Percentiles rank a stretch among this genome's conserved stretches.
Evolutionary conservation across 1,284 basidiomycete species (phyloP).

Genomic region (Boletus semigastroideus): DNA sequence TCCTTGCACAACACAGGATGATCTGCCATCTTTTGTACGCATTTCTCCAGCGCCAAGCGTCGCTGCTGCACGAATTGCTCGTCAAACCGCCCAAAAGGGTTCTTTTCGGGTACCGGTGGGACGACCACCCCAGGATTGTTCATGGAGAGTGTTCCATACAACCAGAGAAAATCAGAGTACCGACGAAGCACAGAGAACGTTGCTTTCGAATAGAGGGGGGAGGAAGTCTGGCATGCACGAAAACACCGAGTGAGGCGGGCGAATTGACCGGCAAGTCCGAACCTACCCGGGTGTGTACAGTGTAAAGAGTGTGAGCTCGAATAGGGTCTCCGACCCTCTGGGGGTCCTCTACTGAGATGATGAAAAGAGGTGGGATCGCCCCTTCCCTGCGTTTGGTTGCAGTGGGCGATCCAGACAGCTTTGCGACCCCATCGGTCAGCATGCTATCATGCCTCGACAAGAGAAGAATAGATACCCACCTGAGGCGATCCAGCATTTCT

Average conservation of each 20-base stretch:
- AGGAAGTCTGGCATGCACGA: slow-evolving; percentile 62
- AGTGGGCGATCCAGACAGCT: slow-evolving; percentile 21
- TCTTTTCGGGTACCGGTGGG: slow-evolving; percentile 96
- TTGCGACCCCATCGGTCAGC: slow-evolving; percentile 5
- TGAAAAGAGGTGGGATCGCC: slow-evolving; percentile 59
- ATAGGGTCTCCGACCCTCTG: slow-evolving; percentile 93
- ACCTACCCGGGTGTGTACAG: slow-evolving; percentile 81
- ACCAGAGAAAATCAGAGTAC: slow-evolving; percentile 97
- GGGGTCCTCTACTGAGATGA: slow-evolving; percentile 88
- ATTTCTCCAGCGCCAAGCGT: slow-evolving; percentile 82
- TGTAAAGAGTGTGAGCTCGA: slow-evolving; percentile 91
- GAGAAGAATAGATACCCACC: slow-evolving; percentile 11
- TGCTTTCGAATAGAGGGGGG: slow-evolving; percentile 76
- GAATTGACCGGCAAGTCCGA: neutral
- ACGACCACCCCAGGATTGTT: slow-evolving; percentile 99
- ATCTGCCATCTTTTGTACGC: slow-evolving; percentile 83
- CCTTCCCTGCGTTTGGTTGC: slow-evolving; percentile 38
- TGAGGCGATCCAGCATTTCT: slow-evolving; percentile 32
- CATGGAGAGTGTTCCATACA: slow-evolving; percentile 84
- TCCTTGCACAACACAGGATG: slow-evolving; percentile 88
- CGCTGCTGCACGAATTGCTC: slow-evolving; percentile 86
- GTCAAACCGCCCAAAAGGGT: slow-evolving; percentile 87
- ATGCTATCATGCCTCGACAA: neutral
- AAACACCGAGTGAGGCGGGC: neutral
- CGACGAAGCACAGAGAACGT: slow-evolving; percentile 89